Evolutionary conservation across 2,329 filamentous ascomycete species (phyloP).

Genomic region (Calonectria multiphialidica): DNA sequence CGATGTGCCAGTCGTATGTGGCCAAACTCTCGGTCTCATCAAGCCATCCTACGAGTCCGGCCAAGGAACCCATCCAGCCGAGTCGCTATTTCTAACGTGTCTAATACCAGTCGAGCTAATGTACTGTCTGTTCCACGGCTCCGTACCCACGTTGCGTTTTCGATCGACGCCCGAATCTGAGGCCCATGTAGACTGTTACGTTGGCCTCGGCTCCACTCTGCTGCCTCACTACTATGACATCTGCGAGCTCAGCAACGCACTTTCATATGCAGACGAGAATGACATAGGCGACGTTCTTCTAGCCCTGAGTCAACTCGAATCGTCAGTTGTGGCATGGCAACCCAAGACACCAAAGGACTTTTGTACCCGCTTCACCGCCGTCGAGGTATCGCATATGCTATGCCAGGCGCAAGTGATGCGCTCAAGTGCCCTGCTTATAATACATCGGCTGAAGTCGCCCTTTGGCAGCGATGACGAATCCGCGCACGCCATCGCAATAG

Average conservation of each 20-base stretch:
- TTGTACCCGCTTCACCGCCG: neutral
- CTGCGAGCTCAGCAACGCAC: conserved; percentile 37
- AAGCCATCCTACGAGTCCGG: conserved; percentile 32
- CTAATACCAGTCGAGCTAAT: conserved; percentile 38
- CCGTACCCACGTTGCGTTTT: conserved; percentile 38
- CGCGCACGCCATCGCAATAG: neutral
- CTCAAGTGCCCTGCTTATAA: neutral
- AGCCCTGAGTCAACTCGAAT: neutral
- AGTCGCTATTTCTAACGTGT: conserved; percentile 35
- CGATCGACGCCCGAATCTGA: conserved; percentile 7
- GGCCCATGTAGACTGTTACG: conserved; percentile 39
- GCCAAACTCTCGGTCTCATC: conserved; percentile 33
- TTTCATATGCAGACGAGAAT: neutral
- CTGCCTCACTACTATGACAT: conserved; percentile 42
- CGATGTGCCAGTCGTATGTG: conserved; percentile 30
- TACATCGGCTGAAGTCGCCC: neutral
- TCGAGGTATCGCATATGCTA: neutral
- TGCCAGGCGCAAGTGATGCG: neutral
- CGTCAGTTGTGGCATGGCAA: neutral
- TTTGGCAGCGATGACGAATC: neutral
- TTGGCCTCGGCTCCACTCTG: conserved; percentile 39
- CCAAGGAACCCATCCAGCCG: neutral
- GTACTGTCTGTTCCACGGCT: conserved; percentile 37
- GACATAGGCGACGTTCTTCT: neutral
- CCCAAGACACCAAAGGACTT: neutral